Base-by-base conservation (phyloP, 1,139 yeast genomes). In the Nakaseomyces delphensis region DNA sequence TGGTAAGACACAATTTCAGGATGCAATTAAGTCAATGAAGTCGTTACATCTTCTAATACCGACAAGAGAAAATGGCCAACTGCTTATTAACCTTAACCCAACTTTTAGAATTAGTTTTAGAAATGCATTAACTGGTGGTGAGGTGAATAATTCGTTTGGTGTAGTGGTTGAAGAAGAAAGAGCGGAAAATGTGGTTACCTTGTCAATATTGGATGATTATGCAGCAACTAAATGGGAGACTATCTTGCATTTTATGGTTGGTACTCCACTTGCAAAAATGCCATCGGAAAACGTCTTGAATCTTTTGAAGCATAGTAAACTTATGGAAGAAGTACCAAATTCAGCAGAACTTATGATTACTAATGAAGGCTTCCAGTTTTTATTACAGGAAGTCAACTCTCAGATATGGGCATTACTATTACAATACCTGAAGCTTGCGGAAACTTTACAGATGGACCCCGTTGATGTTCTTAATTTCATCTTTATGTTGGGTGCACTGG, bases 241-340 rank as follows among this genome's bases (percentile, higher is more conserved):
- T 4, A 91, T 93, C 53, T 69, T 93, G 54, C 98, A 93, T 69
- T 91, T 82, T 65, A 91, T 91, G 97, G 98, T 91, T 38, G 97
- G 97, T 3, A 85, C 96, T 0, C 83, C 83, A 44, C 66, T 79
- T 39, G 67, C 77, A 16, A 68, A 69, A 9, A 67, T 74, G 2
- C 95, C 95, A 4, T 78, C 85, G 28, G 70, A 71, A 20, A 83
- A 84, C 16, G 91, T 83, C 1, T 63, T 83, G 36, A 73, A 77
- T 28, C 64, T 83, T 18, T 63, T 83, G 39, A 72, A 74, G 49
- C 86, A 80, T 66, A 83, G 95, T 45, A 91, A 89, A 2, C 68
- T 91, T 42, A 87, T 91, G 96, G 95, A 83, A 55, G 81, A 77
- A 38, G 58, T 65, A 38, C 60, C 60, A 18, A 49, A 74, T 10